Evolutionary conservation across 2,329 filamentous ascomycete species (phyloP).

Genomic region (Thermomyces lanuginosus): DNA sequence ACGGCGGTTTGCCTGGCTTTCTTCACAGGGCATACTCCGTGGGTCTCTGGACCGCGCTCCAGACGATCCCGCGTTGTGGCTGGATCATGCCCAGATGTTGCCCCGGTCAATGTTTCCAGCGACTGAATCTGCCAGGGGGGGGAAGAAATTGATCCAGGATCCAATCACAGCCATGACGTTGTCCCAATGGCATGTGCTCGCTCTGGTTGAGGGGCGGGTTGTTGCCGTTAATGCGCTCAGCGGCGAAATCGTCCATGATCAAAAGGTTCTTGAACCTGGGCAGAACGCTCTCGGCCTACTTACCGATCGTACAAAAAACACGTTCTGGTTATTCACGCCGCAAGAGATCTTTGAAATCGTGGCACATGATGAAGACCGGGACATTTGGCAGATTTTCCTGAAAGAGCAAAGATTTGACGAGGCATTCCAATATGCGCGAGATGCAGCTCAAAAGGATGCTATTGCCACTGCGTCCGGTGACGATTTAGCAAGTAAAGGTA

Average conservation of each 20-base stretch:
- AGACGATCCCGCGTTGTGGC: conserved; percentile 56
- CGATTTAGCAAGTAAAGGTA: conserved; percentile 63
- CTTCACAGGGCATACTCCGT: conserved; percentile 69
- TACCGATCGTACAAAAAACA: conserved; percentile 85
- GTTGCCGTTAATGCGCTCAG: conserved; percentile 78
- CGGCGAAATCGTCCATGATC: conserved; percentile 71
- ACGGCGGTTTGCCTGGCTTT: conserved; percentile 67
- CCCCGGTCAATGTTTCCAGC: conserved; percentile 56
- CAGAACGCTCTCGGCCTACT: conserved; percentile 71
- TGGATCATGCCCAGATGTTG: conserved; percentile 64
- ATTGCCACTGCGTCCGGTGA: conserved; percentile 88
- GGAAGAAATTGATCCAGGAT: conserved; percentile 51
- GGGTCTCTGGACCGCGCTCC: conserved; percentile 56
- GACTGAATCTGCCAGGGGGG: conserved; percentile 47
- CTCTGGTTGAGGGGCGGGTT: conserved; percentile 65
- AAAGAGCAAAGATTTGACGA: conserved; percentile 73
- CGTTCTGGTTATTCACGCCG: conserved; percentile 88
- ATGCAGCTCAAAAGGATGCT: conserved; percentile 66
- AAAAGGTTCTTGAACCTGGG: conserved; percentile 63
- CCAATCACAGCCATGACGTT: conserved; percentile 64
- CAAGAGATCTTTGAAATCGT: conserved; percentile 90
- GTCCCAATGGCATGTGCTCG: conserved; percentile 85
- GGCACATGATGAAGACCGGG: conserved; percentile 72
- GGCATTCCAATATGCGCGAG: conserved; percentile 71
- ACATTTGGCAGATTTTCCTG: conserved; percentile 90